phyloP scores from a whole-genome alignment of 495 filamentous ascomycete species.

The Hypoxylon cercidicola region DNA sequence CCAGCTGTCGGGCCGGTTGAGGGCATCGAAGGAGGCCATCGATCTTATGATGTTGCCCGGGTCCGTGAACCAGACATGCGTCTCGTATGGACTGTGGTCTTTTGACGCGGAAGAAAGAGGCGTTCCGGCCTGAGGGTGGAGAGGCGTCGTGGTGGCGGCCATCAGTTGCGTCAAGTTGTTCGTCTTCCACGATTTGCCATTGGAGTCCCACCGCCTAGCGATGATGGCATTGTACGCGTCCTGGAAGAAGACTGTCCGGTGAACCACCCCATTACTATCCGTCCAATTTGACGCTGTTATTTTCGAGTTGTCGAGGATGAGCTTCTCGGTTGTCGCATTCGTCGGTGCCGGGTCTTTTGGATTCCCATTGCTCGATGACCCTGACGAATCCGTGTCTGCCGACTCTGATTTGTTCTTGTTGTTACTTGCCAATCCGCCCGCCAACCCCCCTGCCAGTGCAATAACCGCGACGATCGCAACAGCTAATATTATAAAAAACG shows the following conservation, averaged over 20 bases:
- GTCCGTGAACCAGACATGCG: constrained; percentile 34
- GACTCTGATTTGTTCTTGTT: constrained; percentile 5
- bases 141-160: constrained; percentile 33
- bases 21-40: constrained; percentile 31
- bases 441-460: constrained; percentile 26
- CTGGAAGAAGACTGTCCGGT: constrained; percentile 42
- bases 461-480: constrained; percentile 18
- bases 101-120: constrained; percentile 37
- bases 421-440: constrained; percentile 23
- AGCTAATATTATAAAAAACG: constrained; percentile 36
- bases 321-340: constrained; percentile 20
- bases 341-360: constrained; percentile 9
- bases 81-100: constrained; percentile 25
- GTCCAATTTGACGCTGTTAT: constrained; percentile 43
- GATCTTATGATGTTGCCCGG: constrained; percentile 29
- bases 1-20: constrained; percentile 37
- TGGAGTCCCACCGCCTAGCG: constrained; percentile 37
- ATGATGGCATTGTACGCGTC: constrained; percentile 38
- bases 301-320: constrained; percentile 36
- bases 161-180: constrained; percentile 38
- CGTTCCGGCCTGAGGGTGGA: constrained; percentile 33
- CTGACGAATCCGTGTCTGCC: constrained; percentile 7
- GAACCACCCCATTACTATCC: constrained; percentile 29
- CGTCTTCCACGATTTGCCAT: constrained; percentile 36
- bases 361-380: constrained; percentile 6